These are phyloP conservation scores for Hydnomerulius pinastri DNA, from an alignment of 768 basidiomycete genomes.

Conservation along the genomic window DNA sequence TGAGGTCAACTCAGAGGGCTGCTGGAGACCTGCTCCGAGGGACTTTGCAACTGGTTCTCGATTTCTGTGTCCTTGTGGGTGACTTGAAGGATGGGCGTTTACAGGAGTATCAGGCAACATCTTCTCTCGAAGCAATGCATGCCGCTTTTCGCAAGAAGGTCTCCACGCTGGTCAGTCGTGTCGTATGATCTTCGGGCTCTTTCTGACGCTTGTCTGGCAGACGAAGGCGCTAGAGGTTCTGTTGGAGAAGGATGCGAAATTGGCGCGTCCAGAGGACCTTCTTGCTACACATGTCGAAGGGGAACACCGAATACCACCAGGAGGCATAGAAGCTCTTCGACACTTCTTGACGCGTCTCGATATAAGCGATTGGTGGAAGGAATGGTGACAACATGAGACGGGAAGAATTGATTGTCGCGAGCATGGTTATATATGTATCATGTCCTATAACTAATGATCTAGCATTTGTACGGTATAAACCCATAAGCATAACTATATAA, in stretches of 20 bases:
- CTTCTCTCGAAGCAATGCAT: conserved; percentile 54
- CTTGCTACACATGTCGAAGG: conserved; percentile 25
- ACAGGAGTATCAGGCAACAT: conserved; percentile 67
- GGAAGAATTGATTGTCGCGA: neutral
- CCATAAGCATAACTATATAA: conserved; percentile 22
- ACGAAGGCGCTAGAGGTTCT: conserved; percentile 54
- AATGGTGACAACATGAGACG: neutral
- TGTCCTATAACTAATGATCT: conserved; percentile 4
- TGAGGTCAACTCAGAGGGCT: conserved; percentile 66
- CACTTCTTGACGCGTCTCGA: conserved; percentile 57
- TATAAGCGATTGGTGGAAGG: conserved; percentile 60
- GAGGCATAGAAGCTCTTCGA: conserved; percentile 55
- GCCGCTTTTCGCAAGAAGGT: conserved; percentile 56
- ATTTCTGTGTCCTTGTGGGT: conserved; percentile 65
- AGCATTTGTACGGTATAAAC: conserved; percentile 19
- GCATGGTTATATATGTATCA: conserved; percentile 14
- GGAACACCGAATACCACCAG: conserved; percentile 40
- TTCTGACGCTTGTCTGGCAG: conserved; percentile 37
- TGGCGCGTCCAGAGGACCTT: conserved; percentile 16
- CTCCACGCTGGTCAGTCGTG: conserved; percentile 52
- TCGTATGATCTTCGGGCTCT: neutral
- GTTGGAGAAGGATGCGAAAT: conserved; percentile 51
- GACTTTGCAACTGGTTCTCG: conserved; percentile 64
- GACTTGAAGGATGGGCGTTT: conserved; percentile 55
- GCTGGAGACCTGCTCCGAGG: conserved; percentile 66